These are phyloP conservation scores for Phaeosphaeriaceae sp. DNA, from an alignment of 2,329 filamentous ascomycete genomes.

Conservation along the genomic window DNA sequence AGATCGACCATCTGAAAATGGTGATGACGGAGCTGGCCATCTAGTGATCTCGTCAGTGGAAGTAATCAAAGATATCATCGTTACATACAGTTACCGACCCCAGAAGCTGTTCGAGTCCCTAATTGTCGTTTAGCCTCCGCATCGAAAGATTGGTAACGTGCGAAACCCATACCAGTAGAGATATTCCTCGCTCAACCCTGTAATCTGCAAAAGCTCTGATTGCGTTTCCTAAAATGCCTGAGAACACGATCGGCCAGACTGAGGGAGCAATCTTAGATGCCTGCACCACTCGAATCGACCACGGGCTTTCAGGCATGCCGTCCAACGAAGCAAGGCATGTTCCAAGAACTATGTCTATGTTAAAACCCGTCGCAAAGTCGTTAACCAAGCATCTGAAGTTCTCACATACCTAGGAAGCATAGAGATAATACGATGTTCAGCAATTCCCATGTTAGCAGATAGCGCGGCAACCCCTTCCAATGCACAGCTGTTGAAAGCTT, in stretches of 20 bases:
- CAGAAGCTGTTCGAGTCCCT: no score
- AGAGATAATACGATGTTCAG: not conserved
- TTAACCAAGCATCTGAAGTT: not conserved
- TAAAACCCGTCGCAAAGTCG: not conserved
- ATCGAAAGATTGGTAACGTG: not conserved
- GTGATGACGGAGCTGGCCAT: constrained; percentile 13
- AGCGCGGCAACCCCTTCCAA: not conserved
- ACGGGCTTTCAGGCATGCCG: not conserved
- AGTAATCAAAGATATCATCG: not conserved
- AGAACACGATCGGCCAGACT: constrained; percentile 16
- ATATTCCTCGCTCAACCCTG: constrained; percentile 11
- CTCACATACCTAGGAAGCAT: not conserved
- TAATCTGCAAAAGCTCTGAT: constrained; percentile 12
- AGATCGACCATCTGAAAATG: constrained; percentile 12
- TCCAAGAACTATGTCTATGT: not conserved
- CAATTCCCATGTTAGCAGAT: not conserved
- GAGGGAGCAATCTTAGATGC: constrained; percentile 11
- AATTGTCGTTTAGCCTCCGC: not conserved
- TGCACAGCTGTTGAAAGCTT: not conserved
- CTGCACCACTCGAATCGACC: constrained; percentile 1
- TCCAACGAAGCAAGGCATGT: not conserved
- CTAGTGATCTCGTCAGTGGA: no score
- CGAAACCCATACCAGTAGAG: constrained; percentile 7
- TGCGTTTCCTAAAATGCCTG: constrained; percentile 12
- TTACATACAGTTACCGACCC: no score